Percentiles rank a stretch among this genome's conserved stretches.
Evolutionary conservation across 2,329 filamentous ascomycete species (phyloP).

Genomic region (Lecanicillium sp.): DNA sequence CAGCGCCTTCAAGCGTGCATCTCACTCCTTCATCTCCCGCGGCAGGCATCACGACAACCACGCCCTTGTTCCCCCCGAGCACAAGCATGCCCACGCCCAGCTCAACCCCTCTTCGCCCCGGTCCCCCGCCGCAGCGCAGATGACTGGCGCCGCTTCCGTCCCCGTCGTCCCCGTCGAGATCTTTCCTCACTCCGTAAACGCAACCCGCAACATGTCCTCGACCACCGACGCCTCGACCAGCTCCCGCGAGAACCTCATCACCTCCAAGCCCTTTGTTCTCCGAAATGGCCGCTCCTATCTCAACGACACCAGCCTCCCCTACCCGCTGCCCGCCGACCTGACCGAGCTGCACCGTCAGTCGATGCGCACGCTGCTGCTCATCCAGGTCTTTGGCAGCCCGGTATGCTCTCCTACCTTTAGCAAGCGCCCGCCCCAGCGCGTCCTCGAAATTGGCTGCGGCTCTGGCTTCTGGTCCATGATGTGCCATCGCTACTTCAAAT

Average conservation of each 20-base stretch:
- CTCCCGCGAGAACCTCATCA: constrained; percentile 34
- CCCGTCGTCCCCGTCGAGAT: constrained; percentile 36
- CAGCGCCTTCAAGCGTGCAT: constrained; percentile 14
- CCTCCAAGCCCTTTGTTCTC: constrained; percentile 54
- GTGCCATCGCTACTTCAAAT: constrained; percentile 73
- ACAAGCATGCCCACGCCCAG: constrained; percentile 7
- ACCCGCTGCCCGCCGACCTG: constrained; percentile 85
- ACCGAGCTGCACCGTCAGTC: constrained; percentile 83
- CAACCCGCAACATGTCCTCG: constrained; percentile 41
- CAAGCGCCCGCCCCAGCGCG: constrained; percentile 63
- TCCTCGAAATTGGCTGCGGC: constrained; percentile 84
- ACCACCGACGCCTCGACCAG: constrained; percentile 36
- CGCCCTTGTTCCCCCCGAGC: neutral
- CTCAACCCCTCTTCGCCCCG: constrained; percentile 12
- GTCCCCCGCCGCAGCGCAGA: constrained; percentile 22
- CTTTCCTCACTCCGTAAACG: constrained; percentile 18
- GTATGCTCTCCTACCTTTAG: constrained; percentile 65
- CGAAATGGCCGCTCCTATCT: constrained; percentile 80
- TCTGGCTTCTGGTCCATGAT: constrained; percentile 85
- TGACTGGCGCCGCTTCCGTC: constrained; percentile 32
- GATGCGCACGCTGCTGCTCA: constrained; percentile 72
- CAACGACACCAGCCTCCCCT: constrained; percentile 63
- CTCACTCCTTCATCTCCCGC: constrained; percentile 12
- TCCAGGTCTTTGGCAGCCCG: constrained; percentile 74
- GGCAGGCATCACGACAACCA: constrained; percentile 11